Conservation (phyloP, 768 basidiomycete genomes). For the Podaxis rugospora region DNA sequence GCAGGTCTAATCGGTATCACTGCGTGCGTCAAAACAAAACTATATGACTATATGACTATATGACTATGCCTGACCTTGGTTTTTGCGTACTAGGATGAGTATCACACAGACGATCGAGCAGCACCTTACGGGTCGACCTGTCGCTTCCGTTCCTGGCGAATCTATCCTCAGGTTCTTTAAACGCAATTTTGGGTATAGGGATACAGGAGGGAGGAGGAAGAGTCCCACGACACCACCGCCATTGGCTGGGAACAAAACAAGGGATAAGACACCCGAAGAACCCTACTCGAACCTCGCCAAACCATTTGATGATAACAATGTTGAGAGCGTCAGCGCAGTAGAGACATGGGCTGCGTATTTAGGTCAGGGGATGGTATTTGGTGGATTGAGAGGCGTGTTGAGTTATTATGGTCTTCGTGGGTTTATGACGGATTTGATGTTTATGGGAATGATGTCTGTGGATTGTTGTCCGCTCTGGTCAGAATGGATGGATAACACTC, state of each 20-base stretch:
- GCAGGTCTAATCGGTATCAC: slow-evolving; percentile 1
- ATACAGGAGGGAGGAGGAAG: no score
- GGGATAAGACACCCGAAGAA: background rate
- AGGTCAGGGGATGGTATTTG: background rate
- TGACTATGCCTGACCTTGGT: background rate
- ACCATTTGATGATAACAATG: background rate
- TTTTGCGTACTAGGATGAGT: background rate
- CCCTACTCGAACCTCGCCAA: background rate
- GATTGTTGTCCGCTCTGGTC: background rate
- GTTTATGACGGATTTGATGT: slow-evolving; percentile 1
- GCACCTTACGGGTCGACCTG: background rate
- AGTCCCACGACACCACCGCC: no score
- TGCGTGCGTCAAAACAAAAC: no score
- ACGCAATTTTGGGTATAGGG: no score
- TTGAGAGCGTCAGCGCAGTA: background rate
- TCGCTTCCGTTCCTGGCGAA: background rate
- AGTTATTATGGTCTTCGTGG: slow-evolving; percentile 6
- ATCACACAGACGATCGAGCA: slow-evolving; percentile 4
- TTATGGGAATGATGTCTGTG: background rate
- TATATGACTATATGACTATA: background rate
- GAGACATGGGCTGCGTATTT: background rate
- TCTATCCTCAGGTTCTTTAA: background rate
- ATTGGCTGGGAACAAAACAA: background rate
- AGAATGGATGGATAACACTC: background rate
- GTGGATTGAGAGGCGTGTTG: slow-evolving; percentile 3